A percentile compares a stretch with the other conserved stretches of the same genome.
Conservation (phyloP, 169 alveolate genomes). For the Cystoisospora suis region DNA sequence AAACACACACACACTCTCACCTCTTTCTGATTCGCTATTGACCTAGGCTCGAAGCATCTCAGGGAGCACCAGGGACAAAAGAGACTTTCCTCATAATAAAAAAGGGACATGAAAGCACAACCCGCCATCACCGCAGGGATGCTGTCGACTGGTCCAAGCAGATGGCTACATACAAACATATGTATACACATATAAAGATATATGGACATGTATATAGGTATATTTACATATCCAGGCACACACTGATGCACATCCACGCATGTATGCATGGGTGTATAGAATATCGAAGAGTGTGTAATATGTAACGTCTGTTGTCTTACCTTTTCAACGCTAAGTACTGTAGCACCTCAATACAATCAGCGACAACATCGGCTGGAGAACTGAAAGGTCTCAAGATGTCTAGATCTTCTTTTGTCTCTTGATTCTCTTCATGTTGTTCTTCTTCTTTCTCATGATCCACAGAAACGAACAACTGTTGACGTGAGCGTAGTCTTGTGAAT, state of each 20-base stretch:
- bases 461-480: too few relatives aligned
- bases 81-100: neutral
- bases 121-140: too few relatives aligned
- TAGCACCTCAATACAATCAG: constrained; percentile 43
- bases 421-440: neutral
- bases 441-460: neutral
- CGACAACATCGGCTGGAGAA: constrained; percentile 55
- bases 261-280: neutral
- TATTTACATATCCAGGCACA: neutral
- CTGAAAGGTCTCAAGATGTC: constrained; percentile 32
- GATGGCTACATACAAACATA: too few relatives aligned
- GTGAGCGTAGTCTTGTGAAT: too few relatives aligned
- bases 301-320: neutral
- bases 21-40: neutral
- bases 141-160: too few relatives aligned
- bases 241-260: neutral
- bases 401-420: neutral
- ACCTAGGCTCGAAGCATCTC: neutral
- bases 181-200: neutral
- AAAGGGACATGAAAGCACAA: too few relatives aligned
- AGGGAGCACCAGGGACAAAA: neutral
- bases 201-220: neutral
- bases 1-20: too few relatives aligned
- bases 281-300: too few relatives aligned
- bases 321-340: constrained; percentile 54